Base-by-base conservation (phyloP, 768 basidiomycete genomes). In the Leccinellum luteum region DNA sequence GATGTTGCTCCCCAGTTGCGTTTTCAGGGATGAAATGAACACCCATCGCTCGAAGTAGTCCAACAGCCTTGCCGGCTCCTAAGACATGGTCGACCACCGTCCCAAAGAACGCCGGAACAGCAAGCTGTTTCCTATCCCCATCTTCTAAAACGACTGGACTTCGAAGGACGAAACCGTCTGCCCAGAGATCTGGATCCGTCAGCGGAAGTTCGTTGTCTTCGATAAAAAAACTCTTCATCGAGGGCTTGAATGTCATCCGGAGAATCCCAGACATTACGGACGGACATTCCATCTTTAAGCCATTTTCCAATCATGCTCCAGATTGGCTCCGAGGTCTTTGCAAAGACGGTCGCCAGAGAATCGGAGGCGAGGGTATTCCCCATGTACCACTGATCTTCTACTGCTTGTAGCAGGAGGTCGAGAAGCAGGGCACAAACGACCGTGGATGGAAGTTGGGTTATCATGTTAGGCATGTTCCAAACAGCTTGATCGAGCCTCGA, bases 211-310 rank as follows among this genome's bases (percentile, higher is more conserved):
- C 85, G 64, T 81, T 90, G 59, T 82, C 81, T 65, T 89, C 87
- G 48, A 94, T 83, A 70, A 93, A 92, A n/a, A 72, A 92, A 92
- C 64, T 94, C 91, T 12, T 86, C 85, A 19, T 87, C 85, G 1
- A 87, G 74, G 44, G 59, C 52, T 53, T 48, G 64, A 35, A 48
- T 57, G 17, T 62, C 60, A 15, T 69, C 62, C 25, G 60, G 51
- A 15, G 55, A 43, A 28, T 69, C 64, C 69, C 56, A 76, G 64
- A 57, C 73, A 55, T 47, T 75, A 70, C 56, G 77, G 10, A 79
- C 66, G 4, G 84, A 84, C 85, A 89, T 89, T 1, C 91, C 91
- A 62, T 87, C 79, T 48, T 76, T 79, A 52, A 93, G 71, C 92
- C 91, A 94, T 55, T 75, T 75, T 27, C 83, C 81, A 3, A 88